A percentile compares a stretch with the other conserved stretches of the same genome.
These are phyloP conservation scores for Moniliophthora roreri DNA, from an alignment of 1,284 basidiomycete genomes.

Conservation along the genomic window DNA sequence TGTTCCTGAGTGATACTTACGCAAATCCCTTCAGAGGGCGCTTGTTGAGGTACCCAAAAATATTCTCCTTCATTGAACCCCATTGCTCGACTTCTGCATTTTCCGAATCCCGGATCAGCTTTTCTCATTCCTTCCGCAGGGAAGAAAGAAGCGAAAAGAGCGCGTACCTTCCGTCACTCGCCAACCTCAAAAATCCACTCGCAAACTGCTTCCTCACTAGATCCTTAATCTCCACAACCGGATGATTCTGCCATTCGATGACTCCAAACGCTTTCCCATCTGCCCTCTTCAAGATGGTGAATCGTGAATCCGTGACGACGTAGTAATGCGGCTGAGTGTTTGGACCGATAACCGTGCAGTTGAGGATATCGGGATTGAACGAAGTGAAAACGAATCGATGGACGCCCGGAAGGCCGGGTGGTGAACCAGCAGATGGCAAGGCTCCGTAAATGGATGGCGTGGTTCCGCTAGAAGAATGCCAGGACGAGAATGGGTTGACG, in stretches of 20 bases:
- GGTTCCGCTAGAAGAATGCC: no score
- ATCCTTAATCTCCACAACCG: conserved; percentile 14
- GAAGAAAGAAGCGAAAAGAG: not conserved
- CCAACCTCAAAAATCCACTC: conserved; percentile 10
- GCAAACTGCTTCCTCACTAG: conserved; percentile 11
- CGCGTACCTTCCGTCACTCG: conserved; percentile 14
- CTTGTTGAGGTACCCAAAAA: conserved; percentile 9
- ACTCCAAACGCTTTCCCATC: conserved; percentile 17
- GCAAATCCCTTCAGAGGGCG: conserved; percentile 8
- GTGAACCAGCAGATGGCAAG: no score
- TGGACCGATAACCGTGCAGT: conserved; percentile 28
- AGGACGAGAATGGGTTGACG: not conserved
- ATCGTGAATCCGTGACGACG: conserved; percentile 17
- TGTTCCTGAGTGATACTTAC: conserved; percentile 3
- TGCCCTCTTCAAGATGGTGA: conserved; percentile 20
- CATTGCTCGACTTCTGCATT: conserved; percentile 13
- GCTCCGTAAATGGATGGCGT: no score
- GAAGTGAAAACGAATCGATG: conserved; percentile 1
- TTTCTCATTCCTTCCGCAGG: no score
- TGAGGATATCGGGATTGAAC: conserved; percentile 22
- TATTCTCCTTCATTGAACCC: conserved; percentile 10
- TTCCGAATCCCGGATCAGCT: not conserved
- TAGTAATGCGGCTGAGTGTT: conserved; percentile 16
- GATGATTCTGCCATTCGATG: conserved; percentile 15
- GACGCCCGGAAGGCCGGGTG: no score